Percentiles rank a stretch among this genome's conserved stretches.
phyloP scores from a whole-genome alignment of 805 yeast genomes.

The Candida manassasensis region DNA sequence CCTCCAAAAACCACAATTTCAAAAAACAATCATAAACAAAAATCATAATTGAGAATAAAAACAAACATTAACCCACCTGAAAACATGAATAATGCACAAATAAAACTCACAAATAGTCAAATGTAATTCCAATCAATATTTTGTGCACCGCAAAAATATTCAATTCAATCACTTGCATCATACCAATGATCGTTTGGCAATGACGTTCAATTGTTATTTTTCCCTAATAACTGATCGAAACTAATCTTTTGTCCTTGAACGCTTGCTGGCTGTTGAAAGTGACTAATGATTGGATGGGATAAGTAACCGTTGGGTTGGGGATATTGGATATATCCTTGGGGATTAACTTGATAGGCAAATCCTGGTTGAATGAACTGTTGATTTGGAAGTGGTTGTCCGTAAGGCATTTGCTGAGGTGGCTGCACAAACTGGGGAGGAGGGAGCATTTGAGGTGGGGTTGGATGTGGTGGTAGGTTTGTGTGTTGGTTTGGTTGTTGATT shows the following conservation, averaged over 20 bases:
- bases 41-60: no score
- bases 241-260: slow-evolving; percentile 33
- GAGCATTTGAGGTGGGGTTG: slow-evolving; percentile 4
- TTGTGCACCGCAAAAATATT: no score
- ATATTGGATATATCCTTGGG: slow-evolving; percentile 30
- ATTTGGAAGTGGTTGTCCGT: slow-evolving; percentile 3
- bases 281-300: slow-evolving; percentile 4
- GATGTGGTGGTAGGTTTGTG: slow-evolving; percentile 3
- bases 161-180: no score
- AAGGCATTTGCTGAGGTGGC: slow-evolving; percentile 1
- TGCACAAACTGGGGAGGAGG: slow-evolving; percentile 3
- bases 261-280: slow-evolving; percentile 7
- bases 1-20: no score
- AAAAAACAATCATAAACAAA: no score
- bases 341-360: slow-evolving; percentile 25
- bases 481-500: slow-evolving; percentile 1
- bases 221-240: slow-evolving; percentile 35
- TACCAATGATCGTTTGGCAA: no score
- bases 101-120: no score
- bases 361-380: slow-evolving; percentile 24
- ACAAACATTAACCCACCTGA: no score
- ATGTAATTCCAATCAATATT: not conserved
- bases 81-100: no score
- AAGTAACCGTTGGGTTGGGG: slow-evolving; percentile 11
- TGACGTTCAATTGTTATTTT: not conserved